Base-by-base conservation (phyloP, 768 basidiomycete species). In the Fomitopsis pulvina region DNA sequence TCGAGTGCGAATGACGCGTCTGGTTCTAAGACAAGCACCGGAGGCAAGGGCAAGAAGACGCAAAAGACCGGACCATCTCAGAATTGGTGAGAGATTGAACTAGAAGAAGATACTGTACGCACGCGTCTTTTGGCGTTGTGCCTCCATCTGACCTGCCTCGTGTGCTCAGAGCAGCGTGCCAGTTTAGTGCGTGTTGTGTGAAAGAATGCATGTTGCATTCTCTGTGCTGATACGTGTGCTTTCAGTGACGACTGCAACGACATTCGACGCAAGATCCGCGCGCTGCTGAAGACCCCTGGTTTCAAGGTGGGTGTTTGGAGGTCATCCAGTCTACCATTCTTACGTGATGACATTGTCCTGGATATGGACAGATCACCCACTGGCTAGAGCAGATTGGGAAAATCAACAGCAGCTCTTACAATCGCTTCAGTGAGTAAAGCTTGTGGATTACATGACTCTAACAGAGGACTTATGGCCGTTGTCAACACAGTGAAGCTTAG, bases 331-430 rank as follows among this genome's bases (percentile, higher is more conserved):
- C 45, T 6, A 39, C 22, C 47, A 48, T n/a, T n/a, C 14, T 48
- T 12, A 27, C 11, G 22, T 11, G 9, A 37, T 37, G 5, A 37
- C 34, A 6, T 16, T 7, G 7, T 37, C 41, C n/a, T 25, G 41
- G 24, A 8, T 26, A 8, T 26, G 22, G 7, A 26, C 41, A 77
- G 73, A 58, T 73, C 29, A 73, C 72, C 16, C 67, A 67, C 20
- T 74, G 73, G 75, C 57, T 76, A 45, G 66, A 60, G 54, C 71
- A 75, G 5, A 75, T 77, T 47, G 72, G 74, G 1, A 61, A 62
- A 37, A 65, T 77, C 57, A 75, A 78, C 53, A 70, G 51, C 53
- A 75, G 75, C 59, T 73, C 72, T 2, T 73, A 63, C 55, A 52
- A 54, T 41, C 71, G 72, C 28, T 76, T 76, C 64, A 76, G 74